Evolutionary conservation across 371 early-diverging fungal genomes (phyloP), one percentile per base, ranked within the genome.

Genomic region (Actinomucor elegans): DNA sequence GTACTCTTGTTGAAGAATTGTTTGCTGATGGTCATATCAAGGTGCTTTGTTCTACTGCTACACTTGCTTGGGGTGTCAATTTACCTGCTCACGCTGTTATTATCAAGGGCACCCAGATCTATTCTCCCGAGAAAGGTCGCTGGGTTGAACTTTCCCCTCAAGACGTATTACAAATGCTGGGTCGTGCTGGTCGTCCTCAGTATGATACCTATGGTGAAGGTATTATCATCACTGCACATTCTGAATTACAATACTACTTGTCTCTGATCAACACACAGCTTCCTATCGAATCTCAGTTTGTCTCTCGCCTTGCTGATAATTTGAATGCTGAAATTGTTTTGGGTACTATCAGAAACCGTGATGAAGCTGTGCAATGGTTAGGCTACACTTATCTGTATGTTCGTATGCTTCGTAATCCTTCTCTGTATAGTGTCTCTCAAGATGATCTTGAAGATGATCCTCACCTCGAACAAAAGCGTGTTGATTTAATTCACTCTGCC

Each of bases 1-100:
- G 99, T 70, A 88, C 90, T 8, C 66, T 91, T 29, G 94, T 97
- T 14, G 99, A 99, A 77, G 91, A 95, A 24, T 64, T 96, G 63
- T 99, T 99, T 73, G 86, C 83, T 18, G 92, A 89, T 43, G 92
- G 93, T 2, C 91, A 93, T 51, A 78, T 99, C 55, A 89, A 93
- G 71, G 94, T 99, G 14, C 83, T 99, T 40, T 93, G 96, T 31
- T 95, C 94, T 4, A 99, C 99, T 9, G 96, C 99, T 12, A 99
- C 99, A 0, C 79, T 99, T 42, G 99, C 99, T 27, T 99, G 99
- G 99, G 99, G 99, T 77, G 99, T 99, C 52, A 99, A 99, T 69
- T 84, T 99, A 61, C 99, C 99, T 21, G 99, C 99, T 14, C 95
- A 99, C 69, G 90, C 96, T 2, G 99, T 99, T 42, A 93, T 99